Conservation (phyloP, 805 yeast genomes). For the Ogataea philodendri region DNA sequence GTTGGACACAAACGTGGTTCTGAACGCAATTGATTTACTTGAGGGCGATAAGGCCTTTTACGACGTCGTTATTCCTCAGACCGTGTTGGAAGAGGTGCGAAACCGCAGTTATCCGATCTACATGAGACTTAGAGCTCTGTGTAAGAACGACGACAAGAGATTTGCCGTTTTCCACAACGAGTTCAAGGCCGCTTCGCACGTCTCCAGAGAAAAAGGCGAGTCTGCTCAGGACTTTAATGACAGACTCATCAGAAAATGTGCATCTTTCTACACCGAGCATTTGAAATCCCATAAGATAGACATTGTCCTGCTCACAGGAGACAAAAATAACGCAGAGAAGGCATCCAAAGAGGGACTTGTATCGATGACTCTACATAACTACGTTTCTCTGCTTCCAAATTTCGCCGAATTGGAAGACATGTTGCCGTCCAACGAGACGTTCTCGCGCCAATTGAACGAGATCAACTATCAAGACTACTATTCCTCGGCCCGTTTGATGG, state of each 20-base stretch:
- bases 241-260: constrained; percentile 77
- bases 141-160: constrained; percentile 74
- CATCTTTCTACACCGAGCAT: constrained; percentile 72
- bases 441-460: constrained; percentile 43
- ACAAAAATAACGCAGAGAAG: constrained; percentile 58
- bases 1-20: constrained; percentile 82
- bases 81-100: constrained; percentile 89
- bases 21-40: constrained; percentile 85
- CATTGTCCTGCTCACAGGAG: constrained; percentile 71
- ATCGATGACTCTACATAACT: constrained; percentile 63
- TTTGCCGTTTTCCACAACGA: constrained; percentile 93
- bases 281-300: constrained; percentile 44
- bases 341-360: constrained; percentile 53
- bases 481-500: constrained; percentile 77
- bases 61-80: constrained; percentile 93
- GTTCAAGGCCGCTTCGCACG: constrained; percentile 69
- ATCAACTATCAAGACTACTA: constrained; percentile 74
- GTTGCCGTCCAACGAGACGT: constrained; percentile 56
- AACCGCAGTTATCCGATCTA: constrained; percentile 86
- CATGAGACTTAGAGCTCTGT: constrained; percentile 73
- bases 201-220: constrained; percentile 62
- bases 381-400: constrained; percentile 67
- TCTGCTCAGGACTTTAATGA: constrained; percentile 87
- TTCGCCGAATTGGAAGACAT: constrained; percentile 74
- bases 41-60: constrained; percentile 74